Conservation (phyloP, 2,329 filamentous ascomycete species). For the Nothophoma quercina region DNA sequence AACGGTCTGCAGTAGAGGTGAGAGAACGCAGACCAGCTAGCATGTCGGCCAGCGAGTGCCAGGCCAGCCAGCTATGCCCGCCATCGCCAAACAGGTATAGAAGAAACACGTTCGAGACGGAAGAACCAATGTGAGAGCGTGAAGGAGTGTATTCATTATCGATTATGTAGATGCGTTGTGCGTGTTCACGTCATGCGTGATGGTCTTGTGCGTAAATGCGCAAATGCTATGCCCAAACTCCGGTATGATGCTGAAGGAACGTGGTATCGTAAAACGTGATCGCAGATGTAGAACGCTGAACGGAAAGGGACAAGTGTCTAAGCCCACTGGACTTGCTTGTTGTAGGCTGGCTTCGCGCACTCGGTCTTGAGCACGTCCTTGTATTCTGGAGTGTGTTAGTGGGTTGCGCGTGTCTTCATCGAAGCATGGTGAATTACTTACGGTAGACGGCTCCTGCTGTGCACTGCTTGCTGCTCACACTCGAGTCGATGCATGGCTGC, state of each 20-base stretch:
- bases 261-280: constrained; percentile 16
- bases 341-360: constrained; percentile 21
- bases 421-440: constrained; percentile 4
- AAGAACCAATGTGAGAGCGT: constrained; percentile 3
- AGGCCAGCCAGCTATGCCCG: not conserved
- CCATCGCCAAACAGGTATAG: not conserved
- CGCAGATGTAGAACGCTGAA: constrained; percentile 7
- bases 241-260: constrained; percentile 19
- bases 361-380: constrained; percentile 20
- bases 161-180: constrained; percentile 17
- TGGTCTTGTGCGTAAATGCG: constrained; percentile 14
- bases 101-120: not conserved
- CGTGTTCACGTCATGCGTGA: constrained; percentile 12
- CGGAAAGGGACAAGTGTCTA: not conserved
- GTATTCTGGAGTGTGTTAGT: constrained; percentile 26
- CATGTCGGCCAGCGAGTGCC: not conserved
- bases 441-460: constrained; percentile 26
- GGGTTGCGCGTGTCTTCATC: not conserved
- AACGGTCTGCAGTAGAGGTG: constrained; percentile 1
- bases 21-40: not conserved
- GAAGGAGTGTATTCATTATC: constrained; percentile 21
- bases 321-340: constrained; percentile 21
- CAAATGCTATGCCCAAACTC: constrained; percentile 15
- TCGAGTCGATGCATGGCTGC: constrained; percentile 29
- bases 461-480: constrained; percentile 17